Evolutionary conservation across 352 stramenopile species (phyloP), one percentile per base, ranked within the genome.

Genomic region (Hyaloperonospora arabidopsidis): DNA sequence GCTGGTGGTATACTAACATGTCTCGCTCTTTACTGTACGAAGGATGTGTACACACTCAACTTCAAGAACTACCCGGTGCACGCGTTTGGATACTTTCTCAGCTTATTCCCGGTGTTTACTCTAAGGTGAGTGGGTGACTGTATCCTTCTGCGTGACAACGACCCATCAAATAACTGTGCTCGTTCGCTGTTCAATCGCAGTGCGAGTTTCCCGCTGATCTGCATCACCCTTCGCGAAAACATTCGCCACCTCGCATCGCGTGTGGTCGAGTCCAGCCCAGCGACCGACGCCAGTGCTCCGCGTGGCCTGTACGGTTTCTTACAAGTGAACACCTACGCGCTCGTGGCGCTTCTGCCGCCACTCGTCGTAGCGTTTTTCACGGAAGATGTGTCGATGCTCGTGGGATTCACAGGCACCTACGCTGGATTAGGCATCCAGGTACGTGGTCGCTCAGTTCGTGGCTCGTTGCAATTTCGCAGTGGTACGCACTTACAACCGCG

Each of bases 41-140:
- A 93, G 83, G 84, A 94, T 63, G 82, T 94, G 34, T 94, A 94
- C 65, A 92, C 84, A 40, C 82, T 94, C 51, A 94, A 94, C 68
- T 94, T 94, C 59, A 87, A 88, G 61, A 52, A 82, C 57, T 89
- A 90, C 61, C 65, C 80, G 13, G 66, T 91, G 32, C 74, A 84
- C 35, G 70, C 79, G 41, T 76, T 92, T 58, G 79, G 81, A 46
- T 94, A 94, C 60, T 94, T 94, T 54, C 65, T 94, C 38, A 92
- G 80, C 36, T 63, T 94, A 12, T 94, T 94, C 66, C 84, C 84
- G 11, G 84, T 94, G 25, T 94, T 83, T 59, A 94, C 84, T 8
- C 59, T 94, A 15, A 92, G 80, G 83, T 89, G 54, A 3, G 63
- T 54, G 14, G n/a, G 18, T 45, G 18, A n/a, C n/a, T n/a, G n/a